These are phyloP conservation scores for Vachellia collinsii DNA, from an alignment of 306 rosid genomes.

Conservation along the genomic window DNA sequence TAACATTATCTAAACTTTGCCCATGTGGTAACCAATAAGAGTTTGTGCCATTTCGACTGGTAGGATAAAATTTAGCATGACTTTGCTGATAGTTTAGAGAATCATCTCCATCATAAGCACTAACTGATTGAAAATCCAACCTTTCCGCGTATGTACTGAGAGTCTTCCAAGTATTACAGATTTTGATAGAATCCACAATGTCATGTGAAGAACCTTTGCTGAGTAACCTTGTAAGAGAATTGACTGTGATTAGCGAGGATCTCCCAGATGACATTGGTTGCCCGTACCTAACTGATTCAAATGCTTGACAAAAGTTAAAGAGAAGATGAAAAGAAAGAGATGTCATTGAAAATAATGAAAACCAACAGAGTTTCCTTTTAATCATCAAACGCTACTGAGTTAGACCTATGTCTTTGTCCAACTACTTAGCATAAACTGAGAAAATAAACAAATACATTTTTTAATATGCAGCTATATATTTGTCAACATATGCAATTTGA, in stretches of 20 bases:
- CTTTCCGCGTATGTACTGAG: constrained; percentile 48
- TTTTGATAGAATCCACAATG: constrained; percentile 17
- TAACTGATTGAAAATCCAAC: constrained; percentile 37
- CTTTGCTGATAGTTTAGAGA: constrained; percentile 43
- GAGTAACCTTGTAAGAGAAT: constrained; percentile 33
- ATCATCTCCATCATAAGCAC: constrained; percentile 38
- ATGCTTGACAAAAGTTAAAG: not conserved
- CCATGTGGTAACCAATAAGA: constrained; percentile 3
- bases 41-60: constrained; percentile 7
- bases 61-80: constrained; percentile 29
- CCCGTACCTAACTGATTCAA: not conserved
- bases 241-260: constrained; percentile 30
- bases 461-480: too few relatives aligned
- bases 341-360: not conserved
- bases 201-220: constrained; percentile 24
- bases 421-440: too few relatives aligned
- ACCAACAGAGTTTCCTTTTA: not conserved
- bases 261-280: constrained; percentile 40
- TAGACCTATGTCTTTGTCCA: not conserved
- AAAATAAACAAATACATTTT: too few relatives aligned
- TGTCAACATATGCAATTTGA: too few relatives aligned
- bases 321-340: not conserved
- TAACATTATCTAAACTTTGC: constrained; percentile 21
- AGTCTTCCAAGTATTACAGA: constrained; percentile 38
- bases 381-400: not conserved